Percentiles rank a stretch among this genome's conserved stretches.
Conservation (phyloP, 495 filamentous ascomycete genomes). For the Bombardia bombarda region DNA sequence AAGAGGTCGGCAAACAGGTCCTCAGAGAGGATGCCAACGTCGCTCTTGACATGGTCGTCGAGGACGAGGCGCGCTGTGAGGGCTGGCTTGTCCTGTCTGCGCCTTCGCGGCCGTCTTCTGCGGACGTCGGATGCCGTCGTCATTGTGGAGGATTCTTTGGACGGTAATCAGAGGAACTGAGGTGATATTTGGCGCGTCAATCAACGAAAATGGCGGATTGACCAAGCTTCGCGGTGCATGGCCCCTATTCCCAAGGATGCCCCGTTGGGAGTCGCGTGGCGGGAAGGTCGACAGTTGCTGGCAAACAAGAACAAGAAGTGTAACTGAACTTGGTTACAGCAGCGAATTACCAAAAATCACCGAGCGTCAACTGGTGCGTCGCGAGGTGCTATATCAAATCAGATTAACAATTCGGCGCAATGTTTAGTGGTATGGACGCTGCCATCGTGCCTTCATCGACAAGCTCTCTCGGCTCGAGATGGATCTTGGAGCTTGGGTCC, state of each 20-base stretch:
- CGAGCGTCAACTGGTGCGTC: background rate
- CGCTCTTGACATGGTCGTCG: conserved; percentile 79
- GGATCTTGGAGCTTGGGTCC: no score
- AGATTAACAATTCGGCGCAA: background rate
- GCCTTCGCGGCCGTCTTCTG: conserved; percentile 36
- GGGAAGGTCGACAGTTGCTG: background rate
- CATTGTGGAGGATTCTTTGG: conserved; percentile 16
- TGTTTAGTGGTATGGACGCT: background rate
- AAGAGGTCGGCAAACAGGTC: conserved; percentile 81
- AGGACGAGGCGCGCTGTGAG: conserved; percentile 54
- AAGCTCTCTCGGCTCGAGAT: background rate
- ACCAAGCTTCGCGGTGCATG: no score
- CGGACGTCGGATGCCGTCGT: conserved; percentile 14
- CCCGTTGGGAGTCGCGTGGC: background rate
- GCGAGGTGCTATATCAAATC: background rate
- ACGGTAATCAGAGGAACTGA: background rate
- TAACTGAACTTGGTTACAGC: background rate
- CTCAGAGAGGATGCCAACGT: conserved; percentile 78
- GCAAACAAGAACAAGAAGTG: background rate
- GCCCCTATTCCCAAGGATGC: no score
- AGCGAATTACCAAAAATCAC: no score
- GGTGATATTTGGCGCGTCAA: background rate
- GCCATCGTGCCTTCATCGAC: background rate
- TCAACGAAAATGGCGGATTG: no score
- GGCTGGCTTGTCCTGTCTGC: conserved; percentile 48